A percentile compares a stretch with the other conserved stretches of the same genome.
phyloP scores from a whole-genome alignment of 257 asterid species.

The Rubia yunnanensis region DNA sequence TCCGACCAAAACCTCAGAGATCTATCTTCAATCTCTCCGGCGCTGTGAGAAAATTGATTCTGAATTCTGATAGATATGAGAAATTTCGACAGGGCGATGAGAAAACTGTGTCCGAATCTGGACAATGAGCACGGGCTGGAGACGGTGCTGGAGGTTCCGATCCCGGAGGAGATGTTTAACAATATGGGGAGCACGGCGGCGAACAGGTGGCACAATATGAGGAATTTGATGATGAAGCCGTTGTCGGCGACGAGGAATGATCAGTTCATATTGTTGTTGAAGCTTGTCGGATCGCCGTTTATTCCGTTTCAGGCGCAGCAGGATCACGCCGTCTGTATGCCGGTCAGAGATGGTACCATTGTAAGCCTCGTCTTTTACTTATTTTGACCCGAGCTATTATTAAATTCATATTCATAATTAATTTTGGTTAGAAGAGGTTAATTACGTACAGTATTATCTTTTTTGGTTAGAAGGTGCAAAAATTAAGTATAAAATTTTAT shows the following conservation, averaged over 20 bases:
- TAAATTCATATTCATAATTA: too few species aligned
- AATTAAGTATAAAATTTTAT: too few species aligned
- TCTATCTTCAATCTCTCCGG: background rate
- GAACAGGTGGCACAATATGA: constrained; percentile 70
- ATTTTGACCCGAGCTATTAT: too few species aligned
- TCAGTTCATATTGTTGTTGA: constrained; percentile 62
- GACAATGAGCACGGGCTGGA: constrained; percentile 63
- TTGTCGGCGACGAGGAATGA: constrained; percentile 30
- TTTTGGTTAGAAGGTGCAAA: too few species aligned
- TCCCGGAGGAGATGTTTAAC: constrained; percentile 78
- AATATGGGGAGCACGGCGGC: constrained; percentile 61
- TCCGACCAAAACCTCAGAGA: background rate
- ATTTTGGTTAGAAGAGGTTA: background rate
- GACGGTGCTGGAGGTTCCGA: constrained; percentile 81
- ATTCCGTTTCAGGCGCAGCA: constrained; percentile 61
- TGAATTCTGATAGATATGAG: background rate
- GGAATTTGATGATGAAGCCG: constrained; percentile 43
- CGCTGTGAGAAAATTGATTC: background rate
- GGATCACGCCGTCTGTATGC: constrained; percentile 43
- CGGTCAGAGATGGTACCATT: constrained; percentile 52
- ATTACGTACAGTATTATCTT: too few species aligned
- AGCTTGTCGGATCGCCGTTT: constrained; percentile 74
- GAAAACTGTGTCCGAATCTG: constrained; percentile 56
- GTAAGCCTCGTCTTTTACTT: constrained; percentile 30
- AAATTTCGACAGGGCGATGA: constrained; percentile 20